phyloP scores from a whole-genome alignment of 225 moss, liverwort and hornwort species.

The Pseudoscleropodium purum region DNA sequence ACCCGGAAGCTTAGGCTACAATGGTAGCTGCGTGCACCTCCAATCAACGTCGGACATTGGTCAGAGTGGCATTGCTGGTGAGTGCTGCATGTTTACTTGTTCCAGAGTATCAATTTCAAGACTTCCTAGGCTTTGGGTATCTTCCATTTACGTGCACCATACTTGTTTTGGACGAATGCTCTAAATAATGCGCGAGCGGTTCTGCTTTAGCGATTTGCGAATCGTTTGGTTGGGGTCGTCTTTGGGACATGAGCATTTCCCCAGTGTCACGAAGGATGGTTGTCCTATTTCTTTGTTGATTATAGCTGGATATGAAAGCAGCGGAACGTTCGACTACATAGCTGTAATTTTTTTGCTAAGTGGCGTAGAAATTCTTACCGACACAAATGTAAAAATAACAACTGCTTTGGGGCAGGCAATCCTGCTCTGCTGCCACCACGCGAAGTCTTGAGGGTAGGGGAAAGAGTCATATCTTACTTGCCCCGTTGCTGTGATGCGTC shows the following conservation, averaged over 20 bases:
- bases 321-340: neutral
- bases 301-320: neutral
- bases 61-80: constrained; percentile 56
- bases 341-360: neutral
- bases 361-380: neutral
- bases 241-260: neutral
- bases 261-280: neutral
- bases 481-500: constrained; percentile 68
- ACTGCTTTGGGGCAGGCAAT: constrained; percentile 27
- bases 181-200: neutral
- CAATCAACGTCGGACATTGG: constrained; percentile 51
- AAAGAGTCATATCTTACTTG: constrained; percentile 74
- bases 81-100: neutral
- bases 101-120: neutral
- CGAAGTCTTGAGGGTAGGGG: constrained; percentile 73
- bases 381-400: neutral
- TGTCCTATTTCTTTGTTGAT: neutral
- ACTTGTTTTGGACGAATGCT: neutral
- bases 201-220: neutral
- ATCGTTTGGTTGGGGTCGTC: neutral
- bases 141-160: neutral
- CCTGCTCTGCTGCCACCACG: constrained; percentile 68
- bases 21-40: constrained; percentile 51
- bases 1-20: constrained; percentile 52
- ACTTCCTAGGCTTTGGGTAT: neutral